Evolutionary conservation across 2,329 filamentous ascomycete genomes (phyloP).

Genomic region (Cladobotryum mycophilum): DNA sequence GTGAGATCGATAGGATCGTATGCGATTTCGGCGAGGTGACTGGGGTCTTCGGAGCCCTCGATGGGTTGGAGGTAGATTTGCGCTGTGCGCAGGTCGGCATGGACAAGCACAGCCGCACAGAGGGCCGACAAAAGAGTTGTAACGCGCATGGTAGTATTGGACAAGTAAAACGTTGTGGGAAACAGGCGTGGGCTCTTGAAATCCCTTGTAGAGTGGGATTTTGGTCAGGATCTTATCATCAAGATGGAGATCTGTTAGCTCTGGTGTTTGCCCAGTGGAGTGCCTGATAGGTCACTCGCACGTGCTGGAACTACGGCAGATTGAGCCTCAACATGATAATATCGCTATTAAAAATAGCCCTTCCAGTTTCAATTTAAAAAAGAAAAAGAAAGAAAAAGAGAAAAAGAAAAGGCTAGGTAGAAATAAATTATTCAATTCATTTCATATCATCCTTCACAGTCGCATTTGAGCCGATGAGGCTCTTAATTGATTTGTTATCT

Average conservation of each 20-base stretch:
- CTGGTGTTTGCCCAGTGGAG: neutral
- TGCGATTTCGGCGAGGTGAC: constrained; percentile 49
- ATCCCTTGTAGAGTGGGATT: neutral
- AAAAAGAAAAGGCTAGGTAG: too few relatives aligned
- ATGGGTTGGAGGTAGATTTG: constrained; percentile 51
- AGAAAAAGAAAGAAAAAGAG: too few relatives aligned
- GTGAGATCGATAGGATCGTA: constrained; percentile 44
- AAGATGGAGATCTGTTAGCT: neutral
- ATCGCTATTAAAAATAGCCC: too few relatives aligned
- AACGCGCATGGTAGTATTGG: constrained; percentile 33
- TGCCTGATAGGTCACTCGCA: neutral
- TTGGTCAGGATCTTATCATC: neutral
- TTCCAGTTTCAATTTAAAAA: too few relatives aligned
- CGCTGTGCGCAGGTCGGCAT: constrained; percentile 37
- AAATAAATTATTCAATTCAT: too few relatives aligned
- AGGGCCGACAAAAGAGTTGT: constrained; percentile 35
- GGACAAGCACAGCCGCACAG: constrained; percentile 35
- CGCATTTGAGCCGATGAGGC: too few relatives aligned
- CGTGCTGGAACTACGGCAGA: too few relatives aligned
- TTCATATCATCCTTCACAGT: too few relatives aligned
- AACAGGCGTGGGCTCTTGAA: neutral
- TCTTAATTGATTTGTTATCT: too few relatives aligned
- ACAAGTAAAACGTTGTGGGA: neutral
- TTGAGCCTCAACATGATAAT: too few relatives aligned
- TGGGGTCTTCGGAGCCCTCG: constrained; percentile 27